Conservation (phyloP, 2,329 filamentous ascomycete species). For the Calonectria multiphialidica region DNA sequence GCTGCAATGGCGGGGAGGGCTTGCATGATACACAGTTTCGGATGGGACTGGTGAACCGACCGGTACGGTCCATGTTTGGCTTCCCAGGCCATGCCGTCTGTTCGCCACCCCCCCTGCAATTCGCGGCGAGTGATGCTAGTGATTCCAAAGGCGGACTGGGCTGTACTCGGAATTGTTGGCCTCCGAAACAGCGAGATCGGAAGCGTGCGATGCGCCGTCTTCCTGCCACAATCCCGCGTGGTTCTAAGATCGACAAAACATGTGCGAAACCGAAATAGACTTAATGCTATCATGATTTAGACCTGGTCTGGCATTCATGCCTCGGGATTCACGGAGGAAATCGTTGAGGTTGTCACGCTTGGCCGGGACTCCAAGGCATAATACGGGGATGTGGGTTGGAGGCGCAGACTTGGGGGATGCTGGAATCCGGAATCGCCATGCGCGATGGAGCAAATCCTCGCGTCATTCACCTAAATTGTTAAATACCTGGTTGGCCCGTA, state of each 20-base stretch:
- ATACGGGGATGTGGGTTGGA: constrained; percentile 33
- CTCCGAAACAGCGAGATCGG: constrained; percentile 5
- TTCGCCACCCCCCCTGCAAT: constrained; percentile 22
- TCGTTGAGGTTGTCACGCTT: neutral
- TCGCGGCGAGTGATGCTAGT: constrained; percentile 27
- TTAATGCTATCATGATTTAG: neutral
- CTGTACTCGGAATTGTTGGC: constrained; percentile 2
- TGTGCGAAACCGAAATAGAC: neutral
- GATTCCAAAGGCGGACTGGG: constrained; percentile 29
- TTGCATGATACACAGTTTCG: constrained; percentile 32
- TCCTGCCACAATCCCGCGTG: neutral
- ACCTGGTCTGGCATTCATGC: too few relatives aligned
- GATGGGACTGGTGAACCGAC: constrained; percentile 30
- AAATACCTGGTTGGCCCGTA: neutral
- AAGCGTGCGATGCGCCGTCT: neutral
- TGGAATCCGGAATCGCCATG: constrained; percentile 24
- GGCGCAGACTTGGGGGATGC: constrained; percentile 34
- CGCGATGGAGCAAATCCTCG: constrained; percentile 17
- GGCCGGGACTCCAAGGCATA: constrained; percentile 15
- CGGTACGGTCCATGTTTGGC: constrained; percentile 17
- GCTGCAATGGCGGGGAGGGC: constrained; percentile 27
- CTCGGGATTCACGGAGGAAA: neutral
- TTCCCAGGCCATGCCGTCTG: neutral
- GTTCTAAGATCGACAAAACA: neutral
- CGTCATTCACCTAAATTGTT: constrained; percentile 1